These are phyloP conservation scores for Isoetes engelmannii DNA, from an alignment of 83 land plant species.

Conservation along the genomic window DNA sequence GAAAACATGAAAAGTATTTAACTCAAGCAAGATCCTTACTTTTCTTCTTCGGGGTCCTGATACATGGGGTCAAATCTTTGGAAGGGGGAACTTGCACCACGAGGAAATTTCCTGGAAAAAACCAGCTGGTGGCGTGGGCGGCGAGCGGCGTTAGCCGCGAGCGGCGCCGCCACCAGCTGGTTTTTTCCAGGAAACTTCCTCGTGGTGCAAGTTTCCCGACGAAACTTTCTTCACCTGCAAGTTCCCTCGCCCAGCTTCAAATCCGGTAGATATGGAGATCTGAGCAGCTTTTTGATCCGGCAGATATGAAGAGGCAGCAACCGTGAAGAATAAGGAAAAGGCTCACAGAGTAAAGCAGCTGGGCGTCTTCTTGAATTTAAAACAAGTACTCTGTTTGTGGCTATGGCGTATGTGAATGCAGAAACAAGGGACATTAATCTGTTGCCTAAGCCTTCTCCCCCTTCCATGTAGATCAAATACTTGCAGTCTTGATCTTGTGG, in stretches of 20 bases:
- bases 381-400: constrained; percentile 18
- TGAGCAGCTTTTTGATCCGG: no score
- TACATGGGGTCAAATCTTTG: constrained; percentile 27
- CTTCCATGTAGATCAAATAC: constrained; percentile 17
- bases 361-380: constrained; percentile 18
- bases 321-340: constrained; percentile 26
- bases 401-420: constrained; percentile 25
- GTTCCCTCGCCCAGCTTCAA: no score
- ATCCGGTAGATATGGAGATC: no score
- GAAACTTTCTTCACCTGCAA: no score
- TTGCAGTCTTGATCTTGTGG: constrained; percentile 11
- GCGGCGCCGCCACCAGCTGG: no score
- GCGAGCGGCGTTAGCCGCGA: no score
- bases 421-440: constrained; percentile 19
- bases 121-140: no score
- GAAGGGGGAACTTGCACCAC: no score
- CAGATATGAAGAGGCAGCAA: no score
- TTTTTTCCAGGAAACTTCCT: no score
- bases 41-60: constrained; percentile 14
- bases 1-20: background rate
- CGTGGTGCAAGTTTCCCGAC: no score
- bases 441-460: constrained; percentile 19
- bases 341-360: constrained; percentile 31
- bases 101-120: no score
- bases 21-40: background rate